Evolutionary conservation across 805 yeast species (phyloP).

Genomic region (Candida quercuum): DNA sequence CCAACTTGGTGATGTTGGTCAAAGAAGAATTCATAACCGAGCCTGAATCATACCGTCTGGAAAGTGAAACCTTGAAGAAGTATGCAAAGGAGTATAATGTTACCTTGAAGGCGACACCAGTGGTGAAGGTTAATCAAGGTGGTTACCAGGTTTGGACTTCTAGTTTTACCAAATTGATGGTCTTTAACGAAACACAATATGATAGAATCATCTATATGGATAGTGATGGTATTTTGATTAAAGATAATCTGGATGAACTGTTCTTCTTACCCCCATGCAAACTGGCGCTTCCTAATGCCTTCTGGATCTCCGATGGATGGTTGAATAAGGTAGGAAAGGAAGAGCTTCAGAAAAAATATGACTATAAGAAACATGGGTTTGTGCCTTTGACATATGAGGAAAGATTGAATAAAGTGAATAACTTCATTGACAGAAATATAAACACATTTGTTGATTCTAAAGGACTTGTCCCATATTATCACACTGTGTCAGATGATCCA

Average conservation of each 20-base stretch:
- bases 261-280: constrained; percentile 44
- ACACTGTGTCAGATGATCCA: neutral
- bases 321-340: too few relatives aligned
- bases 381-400: constrained; percentile 16
- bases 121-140: constrained; percentile 14
- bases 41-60: constrained; percentile 7
- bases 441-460: neutral
- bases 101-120: constrained; percentile 12
- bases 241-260: constrained; percentile 41
- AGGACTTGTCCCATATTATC: too few relatives aligned
- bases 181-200: constrained; percentile 44
- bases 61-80: constrained; percentile 6
- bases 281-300: constrained; percentile 42
- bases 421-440: constrained; percentile 4
- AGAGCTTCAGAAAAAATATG: constrained; percentile 13
- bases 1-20: constrained; percentile 43
- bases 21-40: constrained; percentile 24
- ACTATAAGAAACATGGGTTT: constrained; percentile 16
- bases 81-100: constrained; percentile 11
- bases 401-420: constrained; percentile 15
- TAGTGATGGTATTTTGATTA: constrained; percentile 43
- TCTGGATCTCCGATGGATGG: constrained; percentile 29
- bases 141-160: constrained; percentile 34
- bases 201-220: constrained; percentile 54
- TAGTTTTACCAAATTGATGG: constrained; percentile 50